A percentile compares a stretch with the other conserved stretches of the same genome.
Evolutionary conservation across 2,329 filamentous ascomycete species (phyloP).

Genomic region (Phaeosphaeria sp.): DNA sequence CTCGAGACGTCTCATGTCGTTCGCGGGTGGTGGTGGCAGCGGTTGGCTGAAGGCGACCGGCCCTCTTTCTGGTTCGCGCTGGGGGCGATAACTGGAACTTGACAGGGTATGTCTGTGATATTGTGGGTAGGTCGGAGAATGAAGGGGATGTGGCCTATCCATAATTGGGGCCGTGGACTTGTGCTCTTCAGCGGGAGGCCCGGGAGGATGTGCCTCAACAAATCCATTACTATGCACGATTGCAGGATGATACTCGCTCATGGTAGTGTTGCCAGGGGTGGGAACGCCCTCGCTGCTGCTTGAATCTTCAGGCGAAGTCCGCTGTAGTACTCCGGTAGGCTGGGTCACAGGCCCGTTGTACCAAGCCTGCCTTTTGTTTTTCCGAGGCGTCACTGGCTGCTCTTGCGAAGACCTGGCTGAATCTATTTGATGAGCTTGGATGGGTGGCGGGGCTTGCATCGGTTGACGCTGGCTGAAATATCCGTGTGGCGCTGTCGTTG

Average conservation of each 20-base stretch:
- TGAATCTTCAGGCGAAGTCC: constrained; percentile 62
- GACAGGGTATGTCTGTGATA: constrained; percentile 40
- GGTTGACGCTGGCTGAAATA: constrained; percentile 40
- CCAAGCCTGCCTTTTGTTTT: constrained; percentile 73
- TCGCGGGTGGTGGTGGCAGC: constrained; percentile 44
- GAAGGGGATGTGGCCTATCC: constrained; percentile 44
- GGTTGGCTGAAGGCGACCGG: constrained; percentile 40
- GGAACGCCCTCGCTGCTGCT: constrained; percentile 63
- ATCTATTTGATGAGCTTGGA: constrained; percentile 41
- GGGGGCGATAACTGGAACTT: constrained; percentile 36
- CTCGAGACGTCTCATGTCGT: constrained; percentile 64
- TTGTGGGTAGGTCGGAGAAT: constrained; percentile 34
- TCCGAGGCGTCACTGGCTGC: constrained; percentile 60
- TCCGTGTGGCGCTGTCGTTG: constrained; percentile 48
- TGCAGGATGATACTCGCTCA: constrained; percentile 58
- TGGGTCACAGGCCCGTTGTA: constrained; percentile 64
- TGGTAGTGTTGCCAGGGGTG: constrained; percentile 58
- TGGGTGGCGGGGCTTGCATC: constrained; percentile 26
- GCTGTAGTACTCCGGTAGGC: constrained; percentile 44
- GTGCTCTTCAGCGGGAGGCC: constrained; percentile 48
- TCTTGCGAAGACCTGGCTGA: constrained; percentile 47
- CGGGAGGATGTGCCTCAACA: constrained; percentile 52
- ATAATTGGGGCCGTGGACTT: constrained; percentile 46
- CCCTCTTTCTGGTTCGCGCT: constrained; percentile 39
- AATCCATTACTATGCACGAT: constrained; percentile 60